Base-by-base conservation (phyloP, 306 rosid genomes). In the Dalbergia cochinchinensis region DNA sequence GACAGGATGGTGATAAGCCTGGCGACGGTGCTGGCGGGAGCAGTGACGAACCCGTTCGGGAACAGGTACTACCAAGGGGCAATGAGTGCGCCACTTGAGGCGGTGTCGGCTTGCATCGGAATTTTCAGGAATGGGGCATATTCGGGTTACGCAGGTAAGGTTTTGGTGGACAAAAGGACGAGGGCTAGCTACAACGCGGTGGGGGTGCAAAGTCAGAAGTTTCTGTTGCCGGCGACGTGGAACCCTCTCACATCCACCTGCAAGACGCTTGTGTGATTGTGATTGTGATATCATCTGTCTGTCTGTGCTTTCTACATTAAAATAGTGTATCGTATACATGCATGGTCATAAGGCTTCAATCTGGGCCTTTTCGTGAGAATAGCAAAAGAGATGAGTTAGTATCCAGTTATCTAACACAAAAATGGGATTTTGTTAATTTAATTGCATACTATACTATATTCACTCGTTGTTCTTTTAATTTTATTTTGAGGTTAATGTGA, bases 221-320 rank as follows among this genome's bases (percentile, higher is more conserved):
- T 84, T 54, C 73, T 90, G 74, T 60, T 86, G 19, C 90, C 86
- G 34, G 88, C 89, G 0, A 86, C 86, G 82, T 90, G 90, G 91
- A 88, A 90, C 78, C 90, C 90, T 0, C 58, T 65, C 0, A 83
- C 80, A 0, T 88, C 91, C 74, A 39, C 73, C 31, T 90, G 94
- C 82, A 86, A 71, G 35, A 71, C 87, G 3, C 79, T 74, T n/a
- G 79, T 78, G 33, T 89, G 88, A 86, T 8, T 8, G 19, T 73
- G 11, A 54, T 16, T 34, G 7, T 9, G 31, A 26, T 26, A 26
- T 26, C 31, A 26, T 26, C 31, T 26, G 31, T 26, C 31, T 26
- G 2, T 26, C 31, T 26, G 3, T 26, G 31, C 31, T 26, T 26
- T 26, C 31, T 26, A 26, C 31, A 1, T 3, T 26, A 26, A 0